Conservation (phyloP, 2,329 filamentous ascomycete species). For the Coleophoma eucalyptorum region DNA sequence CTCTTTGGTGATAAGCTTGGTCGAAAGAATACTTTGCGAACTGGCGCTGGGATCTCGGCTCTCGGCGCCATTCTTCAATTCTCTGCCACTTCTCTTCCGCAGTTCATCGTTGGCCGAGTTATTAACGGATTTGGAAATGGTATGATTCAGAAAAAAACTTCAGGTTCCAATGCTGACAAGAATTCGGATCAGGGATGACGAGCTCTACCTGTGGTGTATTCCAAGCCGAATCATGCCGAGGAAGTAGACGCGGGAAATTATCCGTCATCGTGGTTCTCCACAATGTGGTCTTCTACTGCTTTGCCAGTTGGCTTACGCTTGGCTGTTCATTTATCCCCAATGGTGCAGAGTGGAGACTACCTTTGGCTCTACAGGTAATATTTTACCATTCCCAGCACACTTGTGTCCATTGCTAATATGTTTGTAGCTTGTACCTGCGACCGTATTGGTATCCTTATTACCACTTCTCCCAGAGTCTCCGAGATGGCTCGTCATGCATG, state of each 20-base stretch:
- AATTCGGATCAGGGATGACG: conserved; percentile 6
- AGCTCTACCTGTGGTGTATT: conserved; percentile 15
- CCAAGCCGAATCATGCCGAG: conserved; percentile 14
- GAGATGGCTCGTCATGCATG: conserved; percentile 24
- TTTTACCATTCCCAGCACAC: neutral
- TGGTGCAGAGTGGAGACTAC: conserved; percentile 46
- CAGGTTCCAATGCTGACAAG: conserved; percentile 23
- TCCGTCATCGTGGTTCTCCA: conserved; percentile 36
- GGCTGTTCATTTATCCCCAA: conserved; percentile 21
- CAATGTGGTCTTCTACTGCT: conserved; percentile 55
- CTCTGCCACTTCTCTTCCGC: conserved; percentile 37
- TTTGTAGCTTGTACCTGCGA: conserved; percentile 5
- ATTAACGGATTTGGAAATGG: conserved; percentile 45
- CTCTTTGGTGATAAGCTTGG: conserved; percentile 15
- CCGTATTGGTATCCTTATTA: conserved; percentile 3
- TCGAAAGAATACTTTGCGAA: conserved; percentile 12
- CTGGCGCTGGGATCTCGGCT: conserved; percentile 9
- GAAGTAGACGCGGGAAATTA: conserved; percentile 14
- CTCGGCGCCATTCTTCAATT: conserved; percentile 41
- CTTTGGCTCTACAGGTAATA: conserved; percentile 39
- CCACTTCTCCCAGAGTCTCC: conserved; percentile 32
- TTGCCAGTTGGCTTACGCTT: conserved; percentile 29
- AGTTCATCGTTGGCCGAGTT: conserved; percentile 46
- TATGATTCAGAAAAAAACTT: conserved; percentile 14
- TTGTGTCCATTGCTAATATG: neutral